These are phyloP conservation scores for Lasiodiplodia citricola DNA, from an alignment of 2,329 filamentous ascomycete genomes.

Conservation along the genomic window DNA sequence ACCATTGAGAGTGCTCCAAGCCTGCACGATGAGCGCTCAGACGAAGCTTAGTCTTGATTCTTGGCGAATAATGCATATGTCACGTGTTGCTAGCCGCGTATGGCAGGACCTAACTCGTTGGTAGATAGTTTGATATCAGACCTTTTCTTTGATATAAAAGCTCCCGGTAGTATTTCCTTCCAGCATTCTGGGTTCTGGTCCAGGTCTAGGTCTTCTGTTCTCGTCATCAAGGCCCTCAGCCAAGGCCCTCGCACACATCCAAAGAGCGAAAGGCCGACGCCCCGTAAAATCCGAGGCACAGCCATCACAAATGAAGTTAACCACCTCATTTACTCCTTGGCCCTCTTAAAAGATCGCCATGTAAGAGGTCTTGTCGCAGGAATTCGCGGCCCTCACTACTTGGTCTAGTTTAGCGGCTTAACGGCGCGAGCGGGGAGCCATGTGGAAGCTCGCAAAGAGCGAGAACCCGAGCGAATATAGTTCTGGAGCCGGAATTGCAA, in stretches of 20 bases:
- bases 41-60: background rate
- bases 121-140: too few species aligned
- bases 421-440: background rate
- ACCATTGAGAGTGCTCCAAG: background rate
- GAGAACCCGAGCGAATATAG: background rate
- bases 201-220: background rate
- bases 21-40: background rate
- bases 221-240: background rate
- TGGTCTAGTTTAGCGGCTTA: background rate
- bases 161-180: too few species aligned
- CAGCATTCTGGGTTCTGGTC: background rate
- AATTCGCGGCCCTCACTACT: background rate
- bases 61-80: background rate
- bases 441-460: background rate
- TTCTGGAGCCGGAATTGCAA: background rate
- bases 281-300: background rate
- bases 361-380: background rate
- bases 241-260: background rate
- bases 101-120: too few species aligned
- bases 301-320: background rate
- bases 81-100: too few species aligned
- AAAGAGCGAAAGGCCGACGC: conserved; percentile 1
- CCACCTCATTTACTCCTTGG: background rate
- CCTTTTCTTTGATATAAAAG: too few species aligned
- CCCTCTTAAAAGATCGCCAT: background rate